Conservation (phyloP, 2,329 filamentous ascomycete species). For the Cryphonectria carpinicola region DNA sequence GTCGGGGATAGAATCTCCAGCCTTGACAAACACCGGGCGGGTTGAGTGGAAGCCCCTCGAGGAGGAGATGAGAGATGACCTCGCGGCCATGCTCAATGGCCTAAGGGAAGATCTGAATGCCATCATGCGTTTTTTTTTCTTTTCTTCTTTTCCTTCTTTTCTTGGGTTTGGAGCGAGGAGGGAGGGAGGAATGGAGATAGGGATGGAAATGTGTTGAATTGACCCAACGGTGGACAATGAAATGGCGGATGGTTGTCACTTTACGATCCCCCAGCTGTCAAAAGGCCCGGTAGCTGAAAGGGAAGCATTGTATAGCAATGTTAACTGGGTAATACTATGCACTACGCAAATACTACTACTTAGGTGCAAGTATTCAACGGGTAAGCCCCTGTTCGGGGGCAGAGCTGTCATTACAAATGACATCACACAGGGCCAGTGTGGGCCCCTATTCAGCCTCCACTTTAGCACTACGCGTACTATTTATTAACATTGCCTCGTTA, state of each 20-base stretch:
- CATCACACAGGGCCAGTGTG: background rate
- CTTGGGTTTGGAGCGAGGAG: background rate
- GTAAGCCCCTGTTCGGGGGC: background rate
- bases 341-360: background rate
- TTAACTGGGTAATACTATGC: background rate
- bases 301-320: background rate
- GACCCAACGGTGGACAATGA: background rate
- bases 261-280: background rate
- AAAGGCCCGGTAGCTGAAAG: background rate
- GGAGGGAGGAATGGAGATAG: background rate
- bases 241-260: background rate
- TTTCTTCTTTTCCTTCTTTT: background rate
- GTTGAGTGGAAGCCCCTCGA: conserved; percentile 65
- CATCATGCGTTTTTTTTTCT: conserved; percentile 11
- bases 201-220: background rate
- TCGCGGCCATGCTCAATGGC: conserved; percentile 22
- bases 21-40: conserved; percentile 66
- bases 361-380: background rate
- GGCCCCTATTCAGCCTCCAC: background rate
- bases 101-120: conserved; percentile 26
- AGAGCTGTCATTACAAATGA: background rate
- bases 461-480: too few relatives aligned
- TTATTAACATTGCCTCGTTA: background rate
- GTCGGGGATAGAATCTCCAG: conserved; percentile 78
- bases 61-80: conserved; percentile 23